These are phyloP conservation scores for Candida fluviatilis DNA, from an alignment of 805 yeast genomes.

Conservation along the genomic window DNA sequence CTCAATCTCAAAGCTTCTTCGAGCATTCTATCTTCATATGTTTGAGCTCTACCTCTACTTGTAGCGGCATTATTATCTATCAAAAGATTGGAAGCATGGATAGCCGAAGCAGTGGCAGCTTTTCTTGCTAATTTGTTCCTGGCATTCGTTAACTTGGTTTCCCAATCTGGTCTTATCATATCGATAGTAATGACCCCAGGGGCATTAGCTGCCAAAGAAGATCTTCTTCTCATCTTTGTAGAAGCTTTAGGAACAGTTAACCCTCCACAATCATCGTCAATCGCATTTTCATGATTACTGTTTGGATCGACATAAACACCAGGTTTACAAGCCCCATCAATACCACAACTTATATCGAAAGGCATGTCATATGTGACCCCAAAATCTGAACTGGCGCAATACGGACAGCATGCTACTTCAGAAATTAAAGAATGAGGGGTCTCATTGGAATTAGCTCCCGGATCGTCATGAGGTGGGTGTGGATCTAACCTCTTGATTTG, in stretches of 20 bases:
- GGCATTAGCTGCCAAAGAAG: conserved; percentile 61
- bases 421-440: conserved; percentile 66
- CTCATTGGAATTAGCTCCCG: conserved; percentile 15
- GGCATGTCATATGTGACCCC: conserved; percentile 81
- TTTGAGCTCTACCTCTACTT: conserved; percentile 10
- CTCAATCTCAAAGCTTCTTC: conserved; percentile 79
- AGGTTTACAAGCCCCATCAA: conserved; percentile 50
- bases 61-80: conserved; percentile 22
- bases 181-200: conserved; percentile 77
- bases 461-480: conserved; percentile 78
- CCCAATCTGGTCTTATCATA: conserved; percentile 91
- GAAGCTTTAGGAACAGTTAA: not conserved
- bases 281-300: conserved; percentile 9
- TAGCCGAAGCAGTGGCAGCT: conserved; percentile 91
- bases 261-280: conserved; percentile 3
- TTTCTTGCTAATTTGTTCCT: conserved; percentile 74
- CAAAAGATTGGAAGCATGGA: conserved; percentile 81
- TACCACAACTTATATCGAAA: conserved; percentile 47
- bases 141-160: conserved; percentile 64
- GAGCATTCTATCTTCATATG: conserved; percentile 67
- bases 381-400: conserved; percentile 83
- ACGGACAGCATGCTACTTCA: conserved; percentile 90
- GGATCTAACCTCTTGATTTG: conserved; percentile 91
- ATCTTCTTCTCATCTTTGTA: conserved; percentile 17
- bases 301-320: conserved; percentile 23